Conservation (phyloP, 768 basidiomycete species). For the Xerocomellus dryophilus region DNA sequence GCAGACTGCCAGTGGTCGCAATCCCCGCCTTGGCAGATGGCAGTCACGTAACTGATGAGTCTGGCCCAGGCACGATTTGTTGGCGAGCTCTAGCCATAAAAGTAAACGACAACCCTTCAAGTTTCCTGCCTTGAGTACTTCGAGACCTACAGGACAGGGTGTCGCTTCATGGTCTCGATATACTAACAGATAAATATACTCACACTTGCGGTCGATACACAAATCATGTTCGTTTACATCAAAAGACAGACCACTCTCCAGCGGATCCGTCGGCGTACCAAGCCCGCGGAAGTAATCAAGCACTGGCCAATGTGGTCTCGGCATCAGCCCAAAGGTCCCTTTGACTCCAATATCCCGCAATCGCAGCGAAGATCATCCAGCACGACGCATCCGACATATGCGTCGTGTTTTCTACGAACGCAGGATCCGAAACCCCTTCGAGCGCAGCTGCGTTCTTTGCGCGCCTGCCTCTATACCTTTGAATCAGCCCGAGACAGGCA, state of each 20-base stretch:
- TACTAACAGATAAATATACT: background rate
- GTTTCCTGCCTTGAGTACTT: no score
- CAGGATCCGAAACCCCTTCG: background rate
- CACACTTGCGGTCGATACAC: constrained; percentile 2
- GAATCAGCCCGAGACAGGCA: constrained; percentile 57
- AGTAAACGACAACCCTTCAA: no score
- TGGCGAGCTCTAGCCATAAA: no score
- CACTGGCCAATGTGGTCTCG: constrained; percentile 43
- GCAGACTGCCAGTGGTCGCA: no score
- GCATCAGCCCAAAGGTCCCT: constrained; percentile 79
- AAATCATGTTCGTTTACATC: constrained; percentile 9
- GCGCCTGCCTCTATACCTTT: constrained; percentile 24
- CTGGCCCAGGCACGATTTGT: no score
- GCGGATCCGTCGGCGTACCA: background rate
- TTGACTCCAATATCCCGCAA: constrained; percentile 74
- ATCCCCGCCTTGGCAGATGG: constrained; percentile 11
- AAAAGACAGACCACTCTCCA: background rate
- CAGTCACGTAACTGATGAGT: no score
- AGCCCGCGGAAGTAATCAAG: constrained; percentile 6
- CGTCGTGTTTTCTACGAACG: constrained; percentile 20
- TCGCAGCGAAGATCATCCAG: constrained; percentile 69
- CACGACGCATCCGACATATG: constrained; percentile 48
- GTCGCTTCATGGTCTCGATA: background rate
- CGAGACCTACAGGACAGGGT: background rate
- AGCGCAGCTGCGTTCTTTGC: constrained; percentile 11